Conservation (phyloP, 2,329 filamentous ascomycete species). For the Dendrostoma leiphaemia region DNA sequence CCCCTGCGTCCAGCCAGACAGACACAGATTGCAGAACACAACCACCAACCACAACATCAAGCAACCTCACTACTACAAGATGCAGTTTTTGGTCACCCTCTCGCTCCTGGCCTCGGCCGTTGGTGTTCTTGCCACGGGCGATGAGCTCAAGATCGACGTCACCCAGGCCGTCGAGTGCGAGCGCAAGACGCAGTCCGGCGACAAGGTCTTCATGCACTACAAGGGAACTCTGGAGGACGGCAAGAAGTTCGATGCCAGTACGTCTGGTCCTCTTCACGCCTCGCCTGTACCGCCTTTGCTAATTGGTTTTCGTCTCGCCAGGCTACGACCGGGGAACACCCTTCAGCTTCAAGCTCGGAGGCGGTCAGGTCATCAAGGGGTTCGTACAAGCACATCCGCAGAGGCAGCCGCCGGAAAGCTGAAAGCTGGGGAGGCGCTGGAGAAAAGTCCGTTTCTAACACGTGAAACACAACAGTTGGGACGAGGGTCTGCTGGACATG, state of each 20-base stretch:
- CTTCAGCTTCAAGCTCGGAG: slow-evolving; percentile 76
- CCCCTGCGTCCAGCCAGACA: background rate
- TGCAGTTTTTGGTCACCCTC: slow-evolving; percentile 50
- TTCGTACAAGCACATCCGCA: slow-evolving; percentile 48
- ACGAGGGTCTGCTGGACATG: slow-evolving; percentile 87
- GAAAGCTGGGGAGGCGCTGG: too few species aligned
- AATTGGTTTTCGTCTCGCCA: slow-evolving; percentile 28
- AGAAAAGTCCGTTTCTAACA: too few species aligned
- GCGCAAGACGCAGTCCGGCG: slow-evolving; percentile 73
- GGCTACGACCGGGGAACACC: slow-evolving; percentile 74
- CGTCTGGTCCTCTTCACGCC: slow-evolving; percentile 23
- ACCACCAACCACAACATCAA: slow-evolving; percentile 7
- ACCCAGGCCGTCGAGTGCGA: slow-evolving; percentile 73
- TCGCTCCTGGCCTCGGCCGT: slow-evolving; percentile 51
- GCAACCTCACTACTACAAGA: slow-evolving; percentile 30
- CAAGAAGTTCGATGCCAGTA: slow-evolving; percentile 77
- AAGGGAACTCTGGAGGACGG: slow-evolving; percentile 76
- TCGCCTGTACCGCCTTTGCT: background rate
- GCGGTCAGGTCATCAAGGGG: slow-evolving; percentile 86
- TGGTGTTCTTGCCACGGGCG: slow-evolving; percentile 49
- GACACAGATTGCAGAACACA: too few species aligned
- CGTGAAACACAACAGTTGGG: slow-evolving; percentile 61
- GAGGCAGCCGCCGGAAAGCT: background rate
- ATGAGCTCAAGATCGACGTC: slow-evolving; percentile 75
- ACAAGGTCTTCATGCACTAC: slow-evolving; percentile 86